These are phyloP conservation scores for Caryopteris hybrid DNA, from an alignment of 305 asterid genomes.

Conservation along the genomic window DNA sequence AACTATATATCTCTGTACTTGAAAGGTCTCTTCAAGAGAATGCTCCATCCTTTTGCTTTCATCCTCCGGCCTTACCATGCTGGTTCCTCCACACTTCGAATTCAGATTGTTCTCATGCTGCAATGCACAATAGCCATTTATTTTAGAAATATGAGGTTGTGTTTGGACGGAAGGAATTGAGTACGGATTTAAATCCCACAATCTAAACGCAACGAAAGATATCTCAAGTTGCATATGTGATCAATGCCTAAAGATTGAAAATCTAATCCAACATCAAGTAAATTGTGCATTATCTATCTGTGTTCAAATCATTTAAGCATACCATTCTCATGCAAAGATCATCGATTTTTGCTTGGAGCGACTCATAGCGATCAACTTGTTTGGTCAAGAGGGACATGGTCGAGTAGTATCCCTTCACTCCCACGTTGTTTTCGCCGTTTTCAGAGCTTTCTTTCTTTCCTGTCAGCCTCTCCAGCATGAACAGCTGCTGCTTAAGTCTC, in stretches of 20 bases:
- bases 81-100: constrained; percentile 33
- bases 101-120: constrained; percentile 58
- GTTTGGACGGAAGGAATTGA: too few relatives aligned
- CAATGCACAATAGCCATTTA: background rate
- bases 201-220: too few relatives aligned
- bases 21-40: constrained; percentile 86
- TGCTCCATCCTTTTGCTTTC: constrained; percentile 62
- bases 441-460: constrained; percentile 54
- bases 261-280: background rate
- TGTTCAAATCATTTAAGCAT: constrained; percentile 5
- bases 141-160: too few relatives aligned
- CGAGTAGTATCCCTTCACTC: constrained; percentile 31
- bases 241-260: too few relatives aligned
- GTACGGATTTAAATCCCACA: too few relatives aligned
- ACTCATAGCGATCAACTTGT: constrained; percentile 63
- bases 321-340: constrained; percentile 84
- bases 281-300: background rate
- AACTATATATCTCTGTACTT: constrained; percentile 80
- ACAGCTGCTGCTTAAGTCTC: constrained; percentile 77
- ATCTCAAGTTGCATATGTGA: too few relatives aligned
- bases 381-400: constrained; percentile 57
- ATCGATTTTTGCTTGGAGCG: constrained; percentile 76
- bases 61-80: constrained; percentile 47
- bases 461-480: constrained; percentile 66
- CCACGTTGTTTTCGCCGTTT: constrained; percentile 19